Evolutionary conservation across 2,329 filamentous ascomycete species (phyloP).

Genomic region (Calonectria henricotiae): DNA sequence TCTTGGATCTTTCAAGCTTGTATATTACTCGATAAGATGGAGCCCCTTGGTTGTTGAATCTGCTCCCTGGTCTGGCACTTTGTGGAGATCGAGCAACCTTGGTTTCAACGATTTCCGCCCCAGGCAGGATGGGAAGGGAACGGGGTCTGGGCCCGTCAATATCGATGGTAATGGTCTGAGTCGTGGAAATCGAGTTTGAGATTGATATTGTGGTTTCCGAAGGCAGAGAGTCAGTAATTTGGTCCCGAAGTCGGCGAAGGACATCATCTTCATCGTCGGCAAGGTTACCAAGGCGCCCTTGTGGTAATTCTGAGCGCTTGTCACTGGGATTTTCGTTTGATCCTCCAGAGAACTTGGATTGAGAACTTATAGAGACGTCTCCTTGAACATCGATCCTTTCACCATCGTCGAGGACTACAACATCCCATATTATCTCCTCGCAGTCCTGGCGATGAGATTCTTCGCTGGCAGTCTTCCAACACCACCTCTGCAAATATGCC

Average conservation of each 20-base stretch:
- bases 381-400: slow-evolving; percentile 70
- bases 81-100: slow-evolving; percentile 54
- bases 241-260: slow-evolving; percentile 65
- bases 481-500: slow-evolving; percentile 74
- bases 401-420: slow-evolving; percentile 75
- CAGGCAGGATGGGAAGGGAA: slow-evolving; percentile 70
- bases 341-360: slow-evolving; percentile 9
- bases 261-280: slow-evolving; percentile 62
- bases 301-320: slow-evolving; percentile 12
- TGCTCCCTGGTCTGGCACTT: slow-evolving; percentile 40
- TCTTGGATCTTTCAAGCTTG: slow-evolving; percentile 70
- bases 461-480: slow-evolving; percentile 67
- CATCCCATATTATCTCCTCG: slow-evolving; percentile 77
- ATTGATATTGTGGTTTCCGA: slow-evolving; percentile 74
- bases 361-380: neutral
- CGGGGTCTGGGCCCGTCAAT: slow-evolving; percentile 70
- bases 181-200: slow-evolving; percentile 72
- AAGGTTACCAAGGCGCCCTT: slow-evolving; percentile 1
- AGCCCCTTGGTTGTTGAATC: slow-evolving; percentile 46
- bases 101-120: slow-evolving; percentile 73
- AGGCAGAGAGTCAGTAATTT: slow-evolving; percentile 71
- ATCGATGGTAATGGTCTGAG: slow-evolving; percentile 77
- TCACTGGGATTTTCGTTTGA: slow-evolving; percentile 25
- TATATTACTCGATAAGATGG: slow-evolving; percentile 73
- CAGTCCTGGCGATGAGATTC: slow-evolving; percentile 65